Conservation (phyloP, 495 filamentous ascomycete species). For the Aspergillus mulundensis region DNA sequence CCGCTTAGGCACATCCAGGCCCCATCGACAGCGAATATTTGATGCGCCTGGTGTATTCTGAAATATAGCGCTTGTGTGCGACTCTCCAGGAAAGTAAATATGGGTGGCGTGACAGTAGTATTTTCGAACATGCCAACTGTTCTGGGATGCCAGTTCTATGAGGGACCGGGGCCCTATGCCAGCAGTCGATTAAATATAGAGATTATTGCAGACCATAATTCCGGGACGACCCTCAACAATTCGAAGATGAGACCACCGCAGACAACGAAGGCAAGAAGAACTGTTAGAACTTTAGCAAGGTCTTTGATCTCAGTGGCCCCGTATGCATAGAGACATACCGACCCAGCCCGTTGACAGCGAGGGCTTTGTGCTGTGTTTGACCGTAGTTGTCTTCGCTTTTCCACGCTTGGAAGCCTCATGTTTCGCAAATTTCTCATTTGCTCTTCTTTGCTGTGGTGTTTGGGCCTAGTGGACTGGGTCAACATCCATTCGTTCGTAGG, state of each 20-base stretch:
- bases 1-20: not conserved
- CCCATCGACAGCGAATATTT: not conserved
- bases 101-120: not conserved
- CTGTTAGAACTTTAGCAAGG: conserved; percentile 38
- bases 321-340: conserved; percentile 54
- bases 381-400: conserved; percentile 60
- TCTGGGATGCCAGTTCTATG: too few relatives aligned
- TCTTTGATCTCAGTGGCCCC: not conserved
- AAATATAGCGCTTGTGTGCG: not conserved
- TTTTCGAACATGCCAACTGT: not conserved
- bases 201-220: conserved; percentile 37
- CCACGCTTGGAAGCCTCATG: conserved; percentile 76
- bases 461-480: conserved; percentile 60
- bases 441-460: conserved; percentile 88
- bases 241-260: conserved; percentile 84
- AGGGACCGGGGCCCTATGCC: not conserved
- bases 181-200: conserved; percentile 18
- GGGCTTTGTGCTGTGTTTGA: conserved; percentile 70
- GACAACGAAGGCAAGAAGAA: conserved; percentile 73
- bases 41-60: not conserved
- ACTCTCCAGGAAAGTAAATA: not conserved
- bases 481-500: not conserved
- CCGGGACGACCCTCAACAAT: conserved; percentile 68
- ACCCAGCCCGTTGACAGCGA: conserved; percentile 80
- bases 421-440: conserved; percentile 80